Conservation (phyloP, 805 yeast species). For the Wickerhamiella azyma region DNA sequence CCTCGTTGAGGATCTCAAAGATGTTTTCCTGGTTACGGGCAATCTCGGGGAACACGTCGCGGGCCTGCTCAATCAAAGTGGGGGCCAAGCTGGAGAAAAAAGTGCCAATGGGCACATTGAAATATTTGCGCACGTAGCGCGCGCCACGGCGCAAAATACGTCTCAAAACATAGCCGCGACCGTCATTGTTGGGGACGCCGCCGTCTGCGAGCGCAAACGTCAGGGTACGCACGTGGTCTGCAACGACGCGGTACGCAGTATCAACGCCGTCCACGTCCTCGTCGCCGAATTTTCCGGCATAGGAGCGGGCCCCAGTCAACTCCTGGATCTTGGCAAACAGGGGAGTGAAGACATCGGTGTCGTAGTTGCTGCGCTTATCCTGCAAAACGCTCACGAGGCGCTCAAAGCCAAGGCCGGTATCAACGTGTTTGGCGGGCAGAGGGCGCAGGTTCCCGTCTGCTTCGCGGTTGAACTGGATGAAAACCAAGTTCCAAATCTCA, state of each 20-base stretch:
- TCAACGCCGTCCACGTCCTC: constrained; percentile 92
- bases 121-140: constrained; percentile 88
- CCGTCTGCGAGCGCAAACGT: constrained; percentile 96
- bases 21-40: constrained; percentile 55
- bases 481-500: constrained; percentile 96
- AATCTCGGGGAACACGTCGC: constrained; percentile 85
- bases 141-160: constrained; percentile 97
- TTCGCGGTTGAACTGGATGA: constrained; percentile 94
- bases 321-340: constrained; percentile 76
- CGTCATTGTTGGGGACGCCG: constrained; percentile 98
- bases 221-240: constrained; percentile 95
- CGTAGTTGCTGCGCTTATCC: constrained; percentile 84
- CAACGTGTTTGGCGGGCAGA: constrained; percentile 89
- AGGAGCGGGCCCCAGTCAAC: constrained; percentile 83
- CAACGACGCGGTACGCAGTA: constrained; percentile 94
- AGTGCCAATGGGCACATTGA: constrained; percentile 88
- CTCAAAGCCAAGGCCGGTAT: constrained; percentile 98
- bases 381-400: constrained; percentile 90
- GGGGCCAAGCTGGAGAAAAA: constrained; percentile 90
- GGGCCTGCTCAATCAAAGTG: constrained; percentile 77
- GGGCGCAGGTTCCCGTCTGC: constrained; percentile 64
- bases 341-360: constrained; percentile 92
- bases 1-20: constrained; percentile 87
- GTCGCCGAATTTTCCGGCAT: constrained; percentile 82
- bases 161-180: constrained; percentile 95